A percentile compares a stretch with the other conserved stretches of the same genome.
Evolutionary conservation across 495 filamentous ascomycete species (phyloP).

Genomic region (Aspergillus conjunctus): DNA sequence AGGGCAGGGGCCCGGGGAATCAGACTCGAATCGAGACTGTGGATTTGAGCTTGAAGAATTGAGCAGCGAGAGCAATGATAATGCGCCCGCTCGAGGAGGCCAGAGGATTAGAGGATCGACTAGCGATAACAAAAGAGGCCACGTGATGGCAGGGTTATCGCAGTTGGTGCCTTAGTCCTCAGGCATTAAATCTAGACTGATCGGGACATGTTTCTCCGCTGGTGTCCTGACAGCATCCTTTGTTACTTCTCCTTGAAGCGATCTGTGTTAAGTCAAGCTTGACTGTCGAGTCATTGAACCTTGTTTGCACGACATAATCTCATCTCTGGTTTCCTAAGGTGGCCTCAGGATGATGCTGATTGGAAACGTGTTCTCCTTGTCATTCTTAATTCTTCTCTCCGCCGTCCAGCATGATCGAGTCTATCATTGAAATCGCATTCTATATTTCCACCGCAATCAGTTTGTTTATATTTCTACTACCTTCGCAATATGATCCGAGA

Average conservation of each 20-base stretch:
- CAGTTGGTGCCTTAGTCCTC: background rate
- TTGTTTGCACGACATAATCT: background rate
- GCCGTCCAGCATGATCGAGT: conserved; percentile 42
- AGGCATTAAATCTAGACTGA: background rate
- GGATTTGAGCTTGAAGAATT: no score
- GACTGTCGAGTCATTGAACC: background rate
- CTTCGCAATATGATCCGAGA: conserved; percentile 49
- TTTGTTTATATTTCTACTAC: conserved; percentile 51
- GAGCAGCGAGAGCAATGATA: background rate
- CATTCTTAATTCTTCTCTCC: background rate
- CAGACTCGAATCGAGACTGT: background rate
- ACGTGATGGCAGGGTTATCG: conserved; percentile 22
- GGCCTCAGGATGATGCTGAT: conserved; percentile 7
- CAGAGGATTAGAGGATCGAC: no score
- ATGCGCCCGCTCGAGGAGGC: background rate
- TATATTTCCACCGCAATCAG: conserved; percentile 53
- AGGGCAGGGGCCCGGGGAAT: background rate
- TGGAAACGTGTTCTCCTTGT: background rate
- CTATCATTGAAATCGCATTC: conserved; percentile 47
- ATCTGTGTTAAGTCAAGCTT: background rate
- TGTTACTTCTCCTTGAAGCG: background rate
- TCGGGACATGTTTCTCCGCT: conserved; percentile 22
- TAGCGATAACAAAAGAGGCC: conserved; percentile 21
- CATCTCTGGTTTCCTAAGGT: background rate
- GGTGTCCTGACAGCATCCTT: background rate